A percentile compares a stretch with the other conserved stretches of the same genome.
phyloP scores from a whole-genome alignment of 1,284 basidiomycete genomes.

The Phaffia rhodozyma region DNA sequence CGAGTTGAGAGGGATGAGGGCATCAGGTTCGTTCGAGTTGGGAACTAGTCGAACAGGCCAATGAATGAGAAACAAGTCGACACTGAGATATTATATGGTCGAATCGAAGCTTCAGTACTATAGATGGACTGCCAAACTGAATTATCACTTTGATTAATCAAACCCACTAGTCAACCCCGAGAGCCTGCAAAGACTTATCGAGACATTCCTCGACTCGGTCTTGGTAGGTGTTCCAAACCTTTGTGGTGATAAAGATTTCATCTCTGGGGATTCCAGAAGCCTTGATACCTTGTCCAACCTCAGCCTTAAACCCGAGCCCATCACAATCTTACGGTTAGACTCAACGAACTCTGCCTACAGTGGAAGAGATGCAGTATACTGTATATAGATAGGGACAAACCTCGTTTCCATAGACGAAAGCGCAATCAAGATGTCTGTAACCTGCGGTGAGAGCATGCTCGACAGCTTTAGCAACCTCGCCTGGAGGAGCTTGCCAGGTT shows the following conservation, averaged over 20 bases:
- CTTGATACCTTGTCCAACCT: slow-evolving; percentile 9
- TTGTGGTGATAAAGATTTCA: slow-evolving; percentile 61
- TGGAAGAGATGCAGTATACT: background rate
- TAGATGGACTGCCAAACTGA: too few species aligned
- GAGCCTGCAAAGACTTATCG: slow-evolving; percentile 55
- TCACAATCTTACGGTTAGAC: too few species aligned
- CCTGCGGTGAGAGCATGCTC: slow-evolving; percentile 30
- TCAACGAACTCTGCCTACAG: too few species aligned
- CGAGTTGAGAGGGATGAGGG: slow-evolving; percentile 26
- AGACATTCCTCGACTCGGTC: slow-evolving; percentile 49
- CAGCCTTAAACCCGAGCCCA: background rate
- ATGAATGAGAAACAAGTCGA: slow-evolving; percentile 4
- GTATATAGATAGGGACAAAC: slow-evolving; percentile 17
- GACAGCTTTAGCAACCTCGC: slow-evolving; percentile 37
- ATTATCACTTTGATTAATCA: too few species aligned
- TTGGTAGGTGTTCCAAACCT: slow-evolving; percentile 55
- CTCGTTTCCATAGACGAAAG: slow-evolving; percentile 51
- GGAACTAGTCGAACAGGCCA: slow-evolving; percentile 11
- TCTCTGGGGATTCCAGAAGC: slow-evolving; percentile 41
- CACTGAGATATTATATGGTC: background rate
- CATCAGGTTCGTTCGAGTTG: background rate
- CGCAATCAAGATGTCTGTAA: slow-evolving; percentile 55
- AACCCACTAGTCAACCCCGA: slow-evolving; percentile 53
- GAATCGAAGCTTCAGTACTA: background rate
- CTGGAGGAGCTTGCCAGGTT: slow-evolving; percentile 35